These are phyloP conservation scores for Naganishia friedmannii DNA, from an alignment of 768 basidiomycete genomes.

Conservation along the genomic window DNA sequence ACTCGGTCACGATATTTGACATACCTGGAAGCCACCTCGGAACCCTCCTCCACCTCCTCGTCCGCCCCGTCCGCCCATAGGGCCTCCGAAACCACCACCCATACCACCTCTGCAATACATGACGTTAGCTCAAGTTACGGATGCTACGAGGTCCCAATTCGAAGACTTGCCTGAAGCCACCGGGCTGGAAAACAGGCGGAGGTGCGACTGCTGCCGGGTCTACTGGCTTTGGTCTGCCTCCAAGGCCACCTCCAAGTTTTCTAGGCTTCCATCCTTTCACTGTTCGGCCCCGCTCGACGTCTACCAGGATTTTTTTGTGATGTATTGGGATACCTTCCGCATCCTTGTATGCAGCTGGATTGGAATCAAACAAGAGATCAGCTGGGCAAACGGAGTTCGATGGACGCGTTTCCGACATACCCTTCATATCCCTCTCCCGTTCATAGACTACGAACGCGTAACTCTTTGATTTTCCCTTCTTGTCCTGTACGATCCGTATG, in stretches of 20 bases:
- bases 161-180: constrained; percentile 24
- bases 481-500: constrained; percentile 86
- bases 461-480: constrained; percentile 78
- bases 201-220: constrained; percentile 58
- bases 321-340: constrained; percentile 94
- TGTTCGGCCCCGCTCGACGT: constrained; percentile 95
- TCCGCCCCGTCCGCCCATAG: background rate
- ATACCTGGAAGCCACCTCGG: constrained; percentile 24
- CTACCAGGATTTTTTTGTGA: constrained; percentile 92
- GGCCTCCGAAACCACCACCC: constrained; percentile 29
- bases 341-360: constrained; percentile 82
- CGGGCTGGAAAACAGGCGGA: constrained; percentile 38
- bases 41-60: constrained; percentile 34
- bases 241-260: constrained; percentile 94
- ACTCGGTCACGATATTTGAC: background rate
- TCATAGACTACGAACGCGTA: constrained; percentile 98
- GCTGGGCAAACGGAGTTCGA: background rate
- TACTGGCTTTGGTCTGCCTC: constrained; percentile 79
- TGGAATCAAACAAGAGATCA: background rate
- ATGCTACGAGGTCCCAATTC: background rate
- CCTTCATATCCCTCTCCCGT: constrained; percentile 99
- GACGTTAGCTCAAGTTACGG: constrained; percentile 12
- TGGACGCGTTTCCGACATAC: constrained; percentile 53
- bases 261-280: constrained; percentile 98
- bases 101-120: constrained; percentile 27